Conservation (phyloP, 495 filamentous ascomycete genomes). For the Xylaria cubensis region DNA sequence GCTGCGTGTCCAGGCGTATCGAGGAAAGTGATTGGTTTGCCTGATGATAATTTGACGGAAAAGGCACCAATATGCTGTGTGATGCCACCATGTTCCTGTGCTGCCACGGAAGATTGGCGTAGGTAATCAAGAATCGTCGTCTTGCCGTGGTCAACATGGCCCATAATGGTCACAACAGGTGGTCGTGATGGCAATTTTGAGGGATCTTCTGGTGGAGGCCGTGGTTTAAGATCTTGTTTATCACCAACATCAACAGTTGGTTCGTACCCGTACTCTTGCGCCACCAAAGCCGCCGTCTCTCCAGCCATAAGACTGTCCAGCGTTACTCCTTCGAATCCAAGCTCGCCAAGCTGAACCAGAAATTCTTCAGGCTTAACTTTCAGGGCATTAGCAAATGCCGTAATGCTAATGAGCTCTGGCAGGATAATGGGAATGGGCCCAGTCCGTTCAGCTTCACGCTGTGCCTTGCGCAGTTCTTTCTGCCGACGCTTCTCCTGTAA, state of each 20-base stretch:
- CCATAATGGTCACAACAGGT: slow-evolving; percentile 99
- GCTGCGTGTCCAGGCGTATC: slow-evolving; percentile 97
- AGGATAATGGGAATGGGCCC: slow-evolving; percentile 65
- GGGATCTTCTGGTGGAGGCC: slow-evolving; percentile 73
- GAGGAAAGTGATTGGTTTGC: slow-evolving; percentile 92
- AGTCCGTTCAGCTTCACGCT: slow-evolving; percentile 42
- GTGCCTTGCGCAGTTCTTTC: slow-evolving; percentile 47
- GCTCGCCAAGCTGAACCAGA: slow-evolving; percentile 70
- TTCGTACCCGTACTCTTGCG: slow-evolving; percentile 91
- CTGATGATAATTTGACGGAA: slow-evolving; percentile 82
- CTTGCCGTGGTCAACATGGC: slow-evolving; percentile 98
- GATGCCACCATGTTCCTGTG: slow-evolving; percentile 93
- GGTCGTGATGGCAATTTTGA: slow-evolving; percentile 75
- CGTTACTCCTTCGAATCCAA: slow-evolving; percentile 84
- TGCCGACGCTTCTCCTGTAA: slow-evolving; percentile 44
- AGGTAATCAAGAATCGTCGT: slow-evolving; percentile 95
- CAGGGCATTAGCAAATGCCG: slow-evolving; percentile 80
- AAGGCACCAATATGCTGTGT: slow-evolving; percentile 99
- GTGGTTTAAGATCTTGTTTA: slow-evolving; percentile 74
- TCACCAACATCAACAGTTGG: slow-evolving; percentile 76
- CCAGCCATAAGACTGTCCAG: slow-evolving; percentile 84
- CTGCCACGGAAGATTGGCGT: slow-evolving; percentile 89
- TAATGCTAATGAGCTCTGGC: slow-evolving; percentile 89
- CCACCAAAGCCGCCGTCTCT: slow-evolving; percentile 89
- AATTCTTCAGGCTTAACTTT: slow-evolving; percentile 74